phyloP scores from a whole-genome alignment of 805 yeast species.

The Yamadazyma nakazawae region DNA sequence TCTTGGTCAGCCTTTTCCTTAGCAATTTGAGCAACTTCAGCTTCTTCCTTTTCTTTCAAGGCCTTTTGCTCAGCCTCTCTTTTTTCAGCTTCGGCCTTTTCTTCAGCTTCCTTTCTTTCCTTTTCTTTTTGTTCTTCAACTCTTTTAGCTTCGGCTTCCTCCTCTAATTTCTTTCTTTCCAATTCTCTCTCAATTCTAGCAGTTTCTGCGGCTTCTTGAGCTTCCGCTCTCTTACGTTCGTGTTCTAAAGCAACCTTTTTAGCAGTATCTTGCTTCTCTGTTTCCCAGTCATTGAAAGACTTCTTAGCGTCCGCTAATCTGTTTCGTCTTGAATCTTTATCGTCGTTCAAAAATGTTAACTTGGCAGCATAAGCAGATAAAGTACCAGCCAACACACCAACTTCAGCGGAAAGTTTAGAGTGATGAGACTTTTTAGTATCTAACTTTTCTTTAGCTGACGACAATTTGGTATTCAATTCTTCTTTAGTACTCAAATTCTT shows the following conservation, averaged over 20 bases:
- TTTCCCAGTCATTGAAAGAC: slow-evolving; percentile 41
- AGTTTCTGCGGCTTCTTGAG: slow-evolving; percentile 39
- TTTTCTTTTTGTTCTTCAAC: slow-evolving; percentile 26
- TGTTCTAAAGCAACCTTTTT: slow-evolving; percentile 32
- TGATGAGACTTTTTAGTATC: slow-evolving; percentile 37
- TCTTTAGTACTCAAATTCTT: slow-evolving; percentile 35
- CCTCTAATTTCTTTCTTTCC: slow-evolving; percentile 37
- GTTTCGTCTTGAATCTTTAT: slow-evolving; percentile 31
- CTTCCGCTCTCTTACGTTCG: slow-evolving; percentile 38
- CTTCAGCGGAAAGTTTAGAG: slow-evolving; percentile 38
- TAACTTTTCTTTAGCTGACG: slow-evolving; percentile 32
- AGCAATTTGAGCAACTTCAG: slow-evolving; percentile 10
- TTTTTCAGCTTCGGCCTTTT: slow-evolving; percentile 16
- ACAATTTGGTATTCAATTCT: slow-evolving; percentile 38
- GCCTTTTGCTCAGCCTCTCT: slow-evolving; percentile 10
- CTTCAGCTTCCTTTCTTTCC: slow-evolving; percentile 9
- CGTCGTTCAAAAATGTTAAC: slow-evolving; percentile 35
- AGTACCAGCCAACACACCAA: slow-evolving; percentile 39
- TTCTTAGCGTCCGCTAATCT: slow-evolving; percentile 43
- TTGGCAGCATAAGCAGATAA: slow-evolving; percentile 46
- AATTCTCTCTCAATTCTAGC: slow-evolving; percentile 22
- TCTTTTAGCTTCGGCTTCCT: slow-evolving; percentile 31
- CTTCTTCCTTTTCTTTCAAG: slow-evolving; percentile 15
- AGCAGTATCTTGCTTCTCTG: slow-evolving; percentile 45
- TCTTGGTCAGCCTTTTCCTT: slow-evolving; percentile 15